These are phyloP conservation scores for Coprinellus aureogranulatus DNA, from an alignment of 768 basidiomycete species.

Conservation along the genomic window DNA sequence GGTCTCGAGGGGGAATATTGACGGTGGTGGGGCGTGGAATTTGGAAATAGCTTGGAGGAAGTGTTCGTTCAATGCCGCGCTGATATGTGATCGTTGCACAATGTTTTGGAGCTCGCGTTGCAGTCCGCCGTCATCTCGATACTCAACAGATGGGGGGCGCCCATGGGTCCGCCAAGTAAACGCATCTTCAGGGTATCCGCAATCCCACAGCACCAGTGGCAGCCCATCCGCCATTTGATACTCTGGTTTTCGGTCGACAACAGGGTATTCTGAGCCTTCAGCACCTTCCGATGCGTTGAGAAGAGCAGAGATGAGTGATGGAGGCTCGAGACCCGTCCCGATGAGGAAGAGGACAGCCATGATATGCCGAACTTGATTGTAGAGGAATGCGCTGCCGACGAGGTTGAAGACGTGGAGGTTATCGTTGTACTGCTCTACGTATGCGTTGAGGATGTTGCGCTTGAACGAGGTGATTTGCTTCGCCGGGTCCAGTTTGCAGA, in stretches of 20 bases:
- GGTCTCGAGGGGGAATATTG: constrained; percentile 34
- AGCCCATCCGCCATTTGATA: constrained; percentile 94
- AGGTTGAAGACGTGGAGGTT: constrained; percentile 49
- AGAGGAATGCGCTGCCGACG: constrained; percentile 78
- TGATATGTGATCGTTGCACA: constrained; percentile 60
- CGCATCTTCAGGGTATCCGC: constrained; percentile 64
- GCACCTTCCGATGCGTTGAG: constrained; percentile 61
- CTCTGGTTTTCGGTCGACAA: constrained; percentile 73
- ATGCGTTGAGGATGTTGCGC: constrained; percentile 35
- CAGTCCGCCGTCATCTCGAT: constrained; percentile 28
- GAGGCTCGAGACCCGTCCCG: constrained; percentile 28
- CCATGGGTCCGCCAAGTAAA: constrained; percentile 71
- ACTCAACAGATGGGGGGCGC: constrained; percentile 28
- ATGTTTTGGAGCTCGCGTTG: constrained; percentile 54
- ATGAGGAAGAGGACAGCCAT: constrained; percentile 19
- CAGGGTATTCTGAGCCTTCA: constrained; percentile 32
- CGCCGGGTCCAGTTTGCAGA: constrained; percentile 88
- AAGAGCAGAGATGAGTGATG: constrained; percentile 66
- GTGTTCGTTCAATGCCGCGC: constrained; percentile 60
- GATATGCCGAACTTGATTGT: constrained; percentile 58
- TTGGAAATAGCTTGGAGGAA: constrained; percentile 57
- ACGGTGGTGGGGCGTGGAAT: constrained; percentile 45
- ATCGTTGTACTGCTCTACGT: constrained; percentile 10
- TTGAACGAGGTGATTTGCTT: constrained; percentile 86
- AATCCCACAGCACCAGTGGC: constrained; percentile 90